Conservation (phyloP, 805 yeast genomes). For the Candida nonsorbophila region DNA sequence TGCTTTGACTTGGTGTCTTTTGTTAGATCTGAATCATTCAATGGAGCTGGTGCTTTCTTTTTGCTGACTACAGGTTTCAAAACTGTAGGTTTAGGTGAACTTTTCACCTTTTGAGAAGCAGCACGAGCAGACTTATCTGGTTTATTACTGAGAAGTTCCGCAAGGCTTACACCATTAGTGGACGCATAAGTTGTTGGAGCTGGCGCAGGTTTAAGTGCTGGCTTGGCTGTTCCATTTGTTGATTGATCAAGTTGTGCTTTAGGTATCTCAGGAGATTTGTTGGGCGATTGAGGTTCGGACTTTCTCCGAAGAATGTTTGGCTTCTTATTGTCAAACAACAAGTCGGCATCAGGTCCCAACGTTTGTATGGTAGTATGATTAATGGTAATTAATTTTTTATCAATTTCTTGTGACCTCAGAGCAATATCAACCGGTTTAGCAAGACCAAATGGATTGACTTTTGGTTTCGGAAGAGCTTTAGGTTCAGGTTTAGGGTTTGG, state of each 20-base stretch:
- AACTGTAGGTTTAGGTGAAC: conserved; percentile 18
- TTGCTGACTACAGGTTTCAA: conserved; percentile 34
- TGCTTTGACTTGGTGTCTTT: not conserved
- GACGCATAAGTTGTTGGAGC: conserved; percentile 12
- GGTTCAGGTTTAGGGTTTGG: conserved; percentile 3
- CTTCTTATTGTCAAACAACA: no score
- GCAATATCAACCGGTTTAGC: conserved; percentile 84
- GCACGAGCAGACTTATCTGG: conserved; percentile 6
- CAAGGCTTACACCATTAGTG: conserved; percentile 28
- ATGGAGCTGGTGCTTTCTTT: conserved; percentile 19
- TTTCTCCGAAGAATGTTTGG: not conserved
- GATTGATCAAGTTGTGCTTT: no score
- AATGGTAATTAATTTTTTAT: conserved; percentile 27
- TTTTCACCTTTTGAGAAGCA: conserved; percentile 6
- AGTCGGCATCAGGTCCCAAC: conserved; percentile 15
- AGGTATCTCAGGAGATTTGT: no score
- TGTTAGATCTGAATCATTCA: not conserved
- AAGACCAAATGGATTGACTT: conserved; percentile 70
- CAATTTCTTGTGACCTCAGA: conserved; percentile 59
- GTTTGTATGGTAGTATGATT: conserved; percentile 30
- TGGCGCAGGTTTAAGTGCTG: conserved; percentile 12
- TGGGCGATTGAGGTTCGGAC: no score
- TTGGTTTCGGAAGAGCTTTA: conserved; percentile 23
- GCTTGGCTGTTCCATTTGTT: conserved; percentile 3
- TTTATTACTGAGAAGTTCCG: conserved; percentile 28